Evolutionary conservation across 805 yeast species (phyloP).

Genomic region (Citeromyces matritensis): DNA sequence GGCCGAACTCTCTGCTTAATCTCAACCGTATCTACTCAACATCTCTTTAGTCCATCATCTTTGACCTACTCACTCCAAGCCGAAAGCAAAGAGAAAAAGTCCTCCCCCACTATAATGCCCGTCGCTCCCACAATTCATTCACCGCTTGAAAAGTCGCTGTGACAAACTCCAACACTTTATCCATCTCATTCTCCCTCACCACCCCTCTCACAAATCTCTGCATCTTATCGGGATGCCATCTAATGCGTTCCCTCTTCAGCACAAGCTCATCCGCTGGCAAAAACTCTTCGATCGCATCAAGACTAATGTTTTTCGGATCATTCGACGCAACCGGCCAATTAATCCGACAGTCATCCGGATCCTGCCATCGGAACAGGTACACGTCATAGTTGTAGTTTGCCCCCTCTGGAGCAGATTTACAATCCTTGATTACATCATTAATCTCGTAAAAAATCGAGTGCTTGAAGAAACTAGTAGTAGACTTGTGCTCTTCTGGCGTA

Average conservation of each 20-base stretch:
- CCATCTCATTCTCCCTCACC: neutral
- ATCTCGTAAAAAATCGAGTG: constrained; percentile 3
- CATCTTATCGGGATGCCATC: constrained; percentile 68
- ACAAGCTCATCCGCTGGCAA: constrained; percentile 3
- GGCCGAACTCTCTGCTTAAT: no score
- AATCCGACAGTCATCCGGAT: constrained; percentile 3
- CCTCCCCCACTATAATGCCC: no score
- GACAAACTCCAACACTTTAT: constrained; percentile 7
- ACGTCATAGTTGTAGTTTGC: constrained; percentile 6
- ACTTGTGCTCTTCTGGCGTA: constrained; percentile 8
- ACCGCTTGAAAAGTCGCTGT: constrained; percentile 26
- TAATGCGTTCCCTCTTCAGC: constrained; percentile 32
- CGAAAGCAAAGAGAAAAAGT: no score
- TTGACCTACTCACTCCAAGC: no score
- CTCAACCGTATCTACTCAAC: no score
- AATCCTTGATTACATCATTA: constrained; percentile 4
- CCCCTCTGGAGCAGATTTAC: constrained; percentile 2
- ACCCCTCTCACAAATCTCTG: constrained; percentile 9
- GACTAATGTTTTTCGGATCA: constrained; percentile 13
- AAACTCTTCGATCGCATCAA: constrained; percentile 6
- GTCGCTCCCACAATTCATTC: constrained; percentile 22
- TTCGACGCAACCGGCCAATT: constrained; percentile 16
- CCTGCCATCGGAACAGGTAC: constrained; percentile 15
- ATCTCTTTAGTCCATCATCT: no score
- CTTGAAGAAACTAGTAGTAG: no score